Percentiles rank a stretch among this genome's conserved stretches.
phyloP scores from a whole-genome alignment of 768 basidiomycete genomes.

The Agaricus subrufescens region DNA sequence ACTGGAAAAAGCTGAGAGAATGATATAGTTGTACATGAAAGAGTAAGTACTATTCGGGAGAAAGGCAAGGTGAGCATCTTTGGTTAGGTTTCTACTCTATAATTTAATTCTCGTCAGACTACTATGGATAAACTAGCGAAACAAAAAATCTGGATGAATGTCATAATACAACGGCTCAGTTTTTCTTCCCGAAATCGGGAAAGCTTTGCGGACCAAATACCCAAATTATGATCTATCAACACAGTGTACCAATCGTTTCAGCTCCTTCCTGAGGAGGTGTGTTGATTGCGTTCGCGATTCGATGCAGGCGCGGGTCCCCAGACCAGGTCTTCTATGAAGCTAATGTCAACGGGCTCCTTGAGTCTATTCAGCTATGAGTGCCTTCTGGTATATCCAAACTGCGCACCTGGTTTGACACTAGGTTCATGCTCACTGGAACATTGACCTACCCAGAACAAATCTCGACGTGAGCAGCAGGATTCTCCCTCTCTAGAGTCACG shows the following conservation, averaged over 20 bases:
- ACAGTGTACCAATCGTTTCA: background rate
- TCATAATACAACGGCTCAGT: background rate
- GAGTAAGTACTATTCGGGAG: too few relatives aligned
- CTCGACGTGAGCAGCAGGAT: background rate
- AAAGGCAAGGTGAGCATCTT: too few relatives aligned
- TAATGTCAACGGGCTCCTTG: conserved; percentile 3
- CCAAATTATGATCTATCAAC: background rate
- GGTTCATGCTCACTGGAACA: background rate
- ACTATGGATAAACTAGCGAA: too few relatives aligned
- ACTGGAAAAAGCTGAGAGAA: too few relatives aligned
- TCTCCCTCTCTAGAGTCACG: background rate
- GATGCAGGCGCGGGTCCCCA: conserved; percentile 6
- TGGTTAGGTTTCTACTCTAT: too few relatives aligned
- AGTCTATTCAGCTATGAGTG: background rate
- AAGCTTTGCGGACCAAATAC: background rate
- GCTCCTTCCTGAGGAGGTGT: background rate
- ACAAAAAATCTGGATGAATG: too few relatives aligned
- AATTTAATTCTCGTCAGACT: too few relatives aligned
- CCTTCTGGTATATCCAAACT: background rate
- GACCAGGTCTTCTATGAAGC: conserved; percentile 8
- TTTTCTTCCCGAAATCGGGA: background rate
- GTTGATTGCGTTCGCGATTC: background rate
- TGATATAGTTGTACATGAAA: too few relatives aligned
- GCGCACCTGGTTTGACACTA: background rate
- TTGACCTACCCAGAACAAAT: background rate